Evolutionary conservation across 768 basidiomycete genomes (phyloP), one percentile per base, ranked within the genome.

Genomic region (Suillus discolor): DNA sequence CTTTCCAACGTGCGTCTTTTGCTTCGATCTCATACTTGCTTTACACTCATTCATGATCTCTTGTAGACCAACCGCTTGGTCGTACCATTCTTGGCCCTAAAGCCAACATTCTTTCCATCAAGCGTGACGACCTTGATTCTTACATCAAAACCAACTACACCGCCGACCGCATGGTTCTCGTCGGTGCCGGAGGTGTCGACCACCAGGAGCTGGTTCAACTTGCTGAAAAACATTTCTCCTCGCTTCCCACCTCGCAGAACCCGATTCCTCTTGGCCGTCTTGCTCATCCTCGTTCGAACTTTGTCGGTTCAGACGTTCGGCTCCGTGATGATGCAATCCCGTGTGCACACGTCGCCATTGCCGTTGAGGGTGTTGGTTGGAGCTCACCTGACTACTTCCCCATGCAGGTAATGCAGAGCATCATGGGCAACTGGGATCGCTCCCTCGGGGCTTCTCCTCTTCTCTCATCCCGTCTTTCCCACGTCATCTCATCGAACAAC

Each of bases 371-470:
- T 77, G 96, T 97, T 64, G 89, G 94, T 79, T 98, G 97, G 96
- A 93, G 90, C 72, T 95, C 92, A 12, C 96, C 97, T 36, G 97
- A 99, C 80, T 99, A 99, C 85, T 99, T 94, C 89, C 94, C 96
- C 67, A 97, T 99, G 96, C 89, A 98, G 82, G 96, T 94, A 76
- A 93, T 97, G 90, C 94, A 97, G 79, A 89, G 88, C 73, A 94
- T 99, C 80, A 91, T 99, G 80, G 97, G 97, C 68, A 99, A 99
- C 87, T 99, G 97, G 97, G 97, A 99, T 77, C 89, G 97, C 71
- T 93, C 92, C 57, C 89, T 99, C 71, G 97, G 97, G 71, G 88
- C 94, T 57, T 90, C 94, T 3, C 85, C 94, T 28, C 84, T 97
- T 62, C 88, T 97, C 68, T 95, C 93, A 66, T 97, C 95, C 61